phyloP scores from a whole-genome alignment of 1,284 basidiomycete species.

The Kwoniella shivajii region DNA sequence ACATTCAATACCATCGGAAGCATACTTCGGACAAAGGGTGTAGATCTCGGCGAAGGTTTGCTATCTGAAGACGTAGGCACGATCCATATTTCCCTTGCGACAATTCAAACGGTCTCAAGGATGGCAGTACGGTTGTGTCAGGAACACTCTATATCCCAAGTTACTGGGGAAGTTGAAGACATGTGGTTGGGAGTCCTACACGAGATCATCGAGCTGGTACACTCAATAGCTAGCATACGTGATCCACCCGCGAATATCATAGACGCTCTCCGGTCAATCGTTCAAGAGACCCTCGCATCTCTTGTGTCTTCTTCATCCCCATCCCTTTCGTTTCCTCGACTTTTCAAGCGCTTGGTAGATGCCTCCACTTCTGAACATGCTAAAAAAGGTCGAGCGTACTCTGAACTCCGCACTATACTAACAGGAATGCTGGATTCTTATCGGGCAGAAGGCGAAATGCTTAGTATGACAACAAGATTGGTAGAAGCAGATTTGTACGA shows the following conservation, averaged over 20 bases:
- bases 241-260: constrained; percentile 47
- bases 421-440: constrained; percentile 94
- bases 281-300: constrained; percentile 82
- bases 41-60: constrained; percentile 59
- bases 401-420: constrained; percentile 87
- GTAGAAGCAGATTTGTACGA: constrained; percentile 81
- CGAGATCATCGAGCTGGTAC: constrained; percentile 77
- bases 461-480: constrained; percentile 82
- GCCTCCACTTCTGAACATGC: constrained; percentile 42
- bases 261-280: constrained; percentile 66
- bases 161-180: constrained; percentile 65
- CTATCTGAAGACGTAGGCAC: constrained; percentile 46
- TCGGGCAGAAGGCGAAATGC: constrained; percentile 83
- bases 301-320: constrained; percentile 81
- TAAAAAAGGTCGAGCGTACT: constrained; percentile 63
- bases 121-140: constrained; percentile 69
- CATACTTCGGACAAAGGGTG: constrained; percentile 64
- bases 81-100: constrained; percentile 55
- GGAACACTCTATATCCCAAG: constrained; percentile 60
- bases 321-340: constrained; percentile 82
- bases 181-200: constrained; percentile 86
- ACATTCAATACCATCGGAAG: constrained; percentile 69
- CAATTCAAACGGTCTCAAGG: constrained; percentile 58
- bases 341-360: constrained; percentile 88
- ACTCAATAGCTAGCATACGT: constrained; percentile 61